A percentile compares a stretch with the other conserved stretches of the same genome.
Evolutionary conservation across 345 rosid species (phyloP).

Genomic region (Raphanus raphanistrum): DNA sequence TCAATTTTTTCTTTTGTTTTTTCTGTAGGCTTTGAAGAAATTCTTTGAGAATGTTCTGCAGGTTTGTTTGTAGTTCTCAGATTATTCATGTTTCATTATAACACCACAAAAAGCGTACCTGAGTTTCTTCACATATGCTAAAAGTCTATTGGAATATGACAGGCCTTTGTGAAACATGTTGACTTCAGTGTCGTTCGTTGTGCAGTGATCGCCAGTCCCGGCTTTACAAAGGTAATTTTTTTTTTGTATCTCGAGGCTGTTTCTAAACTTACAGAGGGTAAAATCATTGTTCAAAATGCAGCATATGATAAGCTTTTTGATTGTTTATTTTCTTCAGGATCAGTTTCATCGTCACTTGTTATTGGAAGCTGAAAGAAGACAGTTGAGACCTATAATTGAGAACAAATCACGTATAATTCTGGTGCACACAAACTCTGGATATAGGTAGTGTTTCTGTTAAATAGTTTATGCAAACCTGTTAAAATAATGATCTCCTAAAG

Average conservation of each 20-base stretch:
- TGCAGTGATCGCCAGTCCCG: constrained; percentile 96
- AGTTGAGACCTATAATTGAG: constrained; percentile 81
- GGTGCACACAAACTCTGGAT: constrained; percentile 89
- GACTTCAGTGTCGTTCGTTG: constrained; percentile 88
- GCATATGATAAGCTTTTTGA: constrained; percentile 6
- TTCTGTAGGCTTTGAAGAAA: constrained; percentile 73
- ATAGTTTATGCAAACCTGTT: background rate
- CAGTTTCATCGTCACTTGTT: constrained; percentile 87
- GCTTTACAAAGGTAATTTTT: constrained; percentile 85
- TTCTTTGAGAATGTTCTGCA: constrained; percentile 88
- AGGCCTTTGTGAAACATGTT: constrained; percentile 86
- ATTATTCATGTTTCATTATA: background rate
- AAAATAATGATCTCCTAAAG: background rate
- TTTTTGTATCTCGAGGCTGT: constrained; percentile 1
- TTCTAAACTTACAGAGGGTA: background rate
- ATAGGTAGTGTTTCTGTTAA: constrained; percentile 52
- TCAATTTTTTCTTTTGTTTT: background rate
- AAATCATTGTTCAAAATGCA: background rate
- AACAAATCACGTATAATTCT: constrained; percentile 81
- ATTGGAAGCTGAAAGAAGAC: constrained; percentile 93
- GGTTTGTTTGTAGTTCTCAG: constrained; percentile 44
- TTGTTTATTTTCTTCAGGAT: constrained; percentile 57
- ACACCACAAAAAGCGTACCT: background rate
- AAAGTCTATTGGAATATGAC: constrained; percentile 5
- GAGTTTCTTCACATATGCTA: background rate